Conservation (phyloP, 164 flowering plant genomes). For the Vitis cinerea region DNA sequence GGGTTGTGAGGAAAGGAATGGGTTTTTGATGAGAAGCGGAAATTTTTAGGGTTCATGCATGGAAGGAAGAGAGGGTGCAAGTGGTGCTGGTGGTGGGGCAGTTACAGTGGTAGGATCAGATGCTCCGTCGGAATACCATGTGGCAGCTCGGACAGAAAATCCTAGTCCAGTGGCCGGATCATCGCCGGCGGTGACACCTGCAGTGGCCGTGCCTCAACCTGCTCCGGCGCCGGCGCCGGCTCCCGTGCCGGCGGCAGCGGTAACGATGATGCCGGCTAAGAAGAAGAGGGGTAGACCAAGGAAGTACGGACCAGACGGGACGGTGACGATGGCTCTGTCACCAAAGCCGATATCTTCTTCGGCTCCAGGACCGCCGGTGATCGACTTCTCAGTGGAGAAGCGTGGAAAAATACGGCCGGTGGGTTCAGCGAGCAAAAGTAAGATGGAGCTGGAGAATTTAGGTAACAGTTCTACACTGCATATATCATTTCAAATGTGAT, state of each 20-base stretch:
- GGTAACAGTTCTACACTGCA: slow-evolving; percentile 33
- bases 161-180: slow-evolving; percentile 37
- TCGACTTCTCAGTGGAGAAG: slow-evolving; percentile 67
- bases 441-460: slow-evolving; percentile 45
- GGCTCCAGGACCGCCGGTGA: slow-evolving; percentile 60
- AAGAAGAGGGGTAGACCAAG: slow-evolving; percentile 85
- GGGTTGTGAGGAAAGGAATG: slow-evolving; percentile 7
- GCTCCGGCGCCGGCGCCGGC: slow-evolving; percentile 15
- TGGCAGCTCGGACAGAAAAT: slow-evolving; percentile 68
- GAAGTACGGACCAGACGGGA: slow-evolving; percentile 70
- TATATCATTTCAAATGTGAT: not conserved
- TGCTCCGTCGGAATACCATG: slow-evolving; percentile 78
- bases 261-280: slow-evolving; percentile 42
- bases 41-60: slow-evolving; percentile 29
- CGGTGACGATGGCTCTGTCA: slow-evolving; percentile 42
- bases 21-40: slow-evolving; percentile 18
- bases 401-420: slow-evolving; percentile 66
- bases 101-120: slow-evolving; percentile 87
- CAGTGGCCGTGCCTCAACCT: slow-evolving; percentile 6
- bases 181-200: slow-evolving; percentile 16
- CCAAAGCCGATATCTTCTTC: slow-evolving; percentile 78
- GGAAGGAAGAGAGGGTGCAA: slow-evolving; percentile 57
- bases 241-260: slow-evolving; percentile 19
- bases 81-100: slow-evolving; percentile 44
- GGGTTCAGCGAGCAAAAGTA: slow-evolving; percentile 47